Percentiles rank a stretch among this genome's conserved stretches.
Evolutionary conservation across 2,329 filamentous ascomycete species (phyloP).

Genomic region (Chaetomium sp.): DNA sequence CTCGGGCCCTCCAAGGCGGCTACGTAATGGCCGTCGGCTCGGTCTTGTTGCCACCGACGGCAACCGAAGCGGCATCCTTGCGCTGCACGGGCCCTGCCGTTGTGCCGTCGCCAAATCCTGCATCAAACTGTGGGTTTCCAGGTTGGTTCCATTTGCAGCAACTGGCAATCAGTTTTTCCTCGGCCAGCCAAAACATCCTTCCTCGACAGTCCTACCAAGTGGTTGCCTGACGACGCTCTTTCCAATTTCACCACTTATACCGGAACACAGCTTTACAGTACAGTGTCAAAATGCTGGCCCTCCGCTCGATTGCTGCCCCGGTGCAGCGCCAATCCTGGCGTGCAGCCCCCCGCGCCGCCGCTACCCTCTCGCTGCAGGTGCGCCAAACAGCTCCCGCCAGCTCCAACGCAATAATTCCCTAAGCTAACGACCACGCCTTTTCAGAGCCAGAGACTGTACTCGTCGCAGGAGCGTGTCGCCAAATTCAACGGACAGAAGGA

Average conservation of each 20-base stretch:
- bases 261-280: not conserved
- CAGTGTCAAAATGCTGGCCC: slow-evolving; percentile 68
- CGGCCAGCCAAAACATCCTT: slow-evolving; percentile 19
- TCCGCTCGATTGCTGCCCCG: slow-evolving; percentile 75
- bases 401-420: slow-evolving; percentile 9
- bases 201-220: slow-evolving; percentile 17
- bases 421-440: slow-evolving; percentile 35
- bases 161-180: slow-evolving; percentile 27
- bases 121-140: slow-evolving; percentile 26
- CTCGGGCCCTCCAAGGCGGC: not conserved
- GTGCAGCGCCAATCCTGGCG: slow-evolving; percentile 78
- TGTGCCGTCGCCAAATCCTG: slow-evolving; percentile 28
- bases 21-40: slow-evolving; percentile 18
- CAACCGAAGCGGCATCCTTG: slow-evolving; percentile 24
- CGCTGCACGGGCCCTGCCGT: slow-evolving; percentile 25
- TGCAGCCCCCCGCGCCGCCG: slow-evolving; percentile 61
- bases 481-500: slow-evolving; percentile 93
- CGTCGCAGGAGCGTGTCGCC: slow-evolving; percentile 72
- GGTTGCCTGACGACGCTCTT: slow-evolving; percentile 17
- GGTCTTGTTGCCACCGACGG: slow-evolving; percentile 19
- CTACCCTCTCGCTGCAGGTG: slow-evolving; percentile 59
- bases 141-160: slow-evolving; percentile 25
- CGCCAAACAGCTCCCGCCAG: slow-evolving; percentile 35
- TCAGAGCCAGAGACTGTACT: slow-evolving; percentile 65
- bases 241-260: not conserved